Evolutionary conservation across 225 moss, liverwort and hornwort species (phyloP).

Genomic region (Marchantia polymorpha): DNA sequence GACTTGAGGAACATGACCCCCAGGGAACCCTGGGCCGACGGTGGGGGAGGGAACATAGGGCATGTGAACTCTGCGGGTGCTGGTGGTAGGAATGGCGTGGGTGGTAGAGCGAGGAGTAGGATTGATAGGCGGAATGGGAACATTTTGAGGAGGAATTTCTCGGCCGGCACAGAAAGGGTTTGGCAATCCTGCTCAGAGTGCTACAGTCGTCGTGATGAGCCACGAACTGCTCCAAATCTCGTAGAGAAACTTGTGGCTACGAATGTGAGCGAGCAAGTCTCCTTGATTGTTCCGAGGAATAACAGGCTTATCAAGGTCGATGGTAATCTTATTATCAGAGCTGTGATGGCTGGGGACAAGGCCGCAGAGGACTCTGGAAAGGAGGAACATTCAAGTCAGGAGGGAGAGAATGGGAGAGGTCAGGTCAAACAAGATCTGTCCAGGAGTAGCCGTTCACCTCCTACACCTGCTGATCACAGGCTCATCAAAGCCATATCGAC

Average conservation of each 20-base stretch:
- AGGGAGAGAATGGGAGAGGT: conserved; percentile 32
- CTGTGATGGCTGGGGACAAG: conserved; percentile 55
- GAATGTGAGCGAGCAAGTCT: conserved; percentile 56
- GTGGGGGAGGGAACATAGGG: not conserved
- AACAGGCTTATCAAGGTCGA: conserved; percentile 61
- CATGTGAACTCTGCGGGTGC: not conserved
- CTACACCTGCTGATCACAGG: conserved; percentile 25
- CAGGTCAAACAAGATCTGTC: conserved; percentile 3
- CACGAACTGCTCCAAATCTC: conserved; percentile 18
- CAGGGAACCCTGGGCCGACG: conserved; percentile 27
- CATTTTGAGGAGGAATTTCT: conserved; percentile 8
- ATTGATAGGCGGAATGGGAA: conserved; percentile 1
- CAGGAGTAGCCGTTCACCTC: conserved; percentile 19
- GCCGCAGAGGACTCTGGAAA: conserved; percentile 35
- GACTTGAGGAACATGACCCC: conserved; percentile 24
- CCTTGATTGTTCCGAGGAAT: conserved; percentile 46
- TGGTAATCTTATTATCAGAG: conserved; percentile 61
- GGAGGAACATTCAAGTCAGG: conserved; percentile 29
- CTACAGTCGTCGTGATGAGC: conserved; percentile 18
- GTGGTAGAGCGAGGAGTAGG: conserved; percentile 9
- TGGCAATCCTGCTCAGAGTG: conserved; percentile 31
- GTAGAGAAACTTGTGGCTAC: conserved; percentile 31
- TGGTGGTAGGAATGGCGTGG: not conserved
- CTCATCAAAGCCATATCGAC: conserved; percentile 29
- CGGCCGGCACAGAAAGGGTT: conserved; percentile 15